Conservation (phyloP, 2,329 filamentous ascomycete genomes). For the Zalaria obscura region DNA sequence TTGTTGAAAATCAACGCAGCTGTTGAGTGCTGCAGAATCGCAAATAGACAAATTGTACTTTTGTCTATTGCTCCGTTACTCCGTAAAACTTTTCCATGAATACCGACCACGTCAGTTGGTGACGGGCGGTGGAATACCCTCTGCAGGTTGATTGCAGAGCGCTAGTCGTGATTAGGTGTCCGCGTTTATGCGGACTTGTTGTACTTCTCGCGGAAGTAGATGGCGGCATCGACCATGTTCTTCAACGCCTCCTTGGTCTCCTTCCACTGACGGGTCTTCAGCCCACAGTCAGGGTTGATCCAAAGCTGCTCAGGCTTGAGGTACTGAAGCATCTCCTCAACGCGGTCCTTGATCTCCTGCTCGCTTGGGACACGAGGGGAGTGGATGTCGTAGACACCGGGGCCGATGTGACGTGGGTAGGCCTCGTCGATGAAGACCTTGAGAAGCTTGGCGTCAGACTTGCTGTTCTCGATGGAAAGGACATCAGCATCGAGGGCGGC, state of each 20-base stretch:
- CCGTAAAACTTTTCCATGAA: no score
- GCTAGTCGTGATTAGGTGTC: constrained; percentile 1
- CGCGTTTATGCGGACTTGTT: constrained; percentile 3
- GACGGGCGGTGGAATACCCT: neutral
- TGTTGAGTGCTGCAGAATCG: constrained; percentile 7
- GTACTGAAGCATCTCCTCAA: constrained; percentile 93
- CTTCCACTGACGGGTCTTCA: constrained; percentile 97
- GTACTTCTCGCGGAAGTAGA: constrained; percentile 68
- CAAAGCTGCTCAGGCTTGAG: constrained; percentile 98
- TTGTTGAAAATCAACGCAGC: constrained; percentile 13
- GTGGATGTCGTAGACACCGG: constrained; percentile 99
- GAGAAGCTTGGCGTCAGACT: constrained; percentile 98
- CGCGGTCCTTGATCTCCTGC: constrained; percentile 96
- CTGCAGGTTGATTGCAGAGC: neutral
- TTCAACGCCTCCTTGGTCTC: constrained; percentile 92
- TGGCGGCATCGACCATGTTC: constrained; percentile 98
- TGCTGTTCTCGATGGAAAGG: constrained; percentile 99
- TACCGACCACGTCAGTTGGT: no score
- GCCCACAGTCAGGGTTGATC: constrained; percentile 98
- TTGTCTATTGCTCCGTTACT: no score
- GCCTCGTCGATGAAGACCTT: constrained; percentile 96
- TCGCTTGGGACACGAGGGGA: constrained; percentile 91
- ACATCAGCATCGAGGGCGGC: constrained; percentile 96
- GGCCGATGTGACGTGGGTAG: constrained; percentile 96
- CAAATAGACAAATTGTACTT: no score